These are phyloP conservation scores for Zygoascus hellenicus DNA, from an alignment of 1,139 yeast genomes.

Conservation along the genomic window DNA sequence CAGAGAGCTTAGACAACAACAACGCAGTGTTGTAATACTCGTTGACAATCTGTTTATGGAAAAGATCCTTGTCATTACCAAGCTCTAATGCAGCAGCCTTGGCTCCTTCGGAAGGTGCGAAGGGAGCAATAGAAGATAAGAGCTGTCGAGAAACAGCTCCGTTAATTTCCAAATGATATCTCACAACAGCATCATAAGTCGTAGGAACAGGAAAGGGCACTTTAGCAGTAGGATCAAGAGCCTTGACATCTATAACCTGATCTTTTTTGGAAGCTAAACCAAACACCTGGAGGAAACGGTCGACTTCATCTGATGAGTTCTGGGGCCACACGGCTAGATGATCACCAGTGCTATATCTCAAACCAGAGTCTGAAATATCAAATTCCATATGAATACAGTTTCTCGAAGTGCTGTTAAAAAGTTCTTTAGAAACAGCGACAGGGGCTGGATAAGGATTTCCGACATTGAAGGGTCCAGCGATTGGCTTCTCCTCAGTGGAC, in stretches of 20 bases:
- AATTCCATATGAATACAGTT: conserved; percentile 88
- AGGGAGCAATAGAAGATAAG: conserved; percentile 68
- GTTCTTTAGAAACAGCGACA: conserved; percentile 54
- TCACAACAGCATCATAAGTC: conserved; percentile 77
- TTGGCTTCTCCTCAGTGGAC: conserved; percentile 35
- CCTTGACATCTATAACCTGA: conserved; percentile 56
- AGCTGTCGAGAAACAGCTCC: conserved; percentile 93
- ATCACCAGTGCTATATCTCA: conserved; percentile 91
- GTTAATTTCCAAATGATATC: conserved; percentile 84
- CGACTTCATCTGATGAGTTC: conserved; percentile 71
- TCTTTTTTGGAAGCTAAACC: conserved; percentile 51
- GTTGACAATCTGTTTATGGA: conserved; percentile 57
- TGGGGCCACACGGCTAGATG: conserved; percentile 95
- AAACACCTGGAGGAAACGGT: conserved; percentile 56
- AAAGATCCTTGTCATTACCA: conserved; percentile 62
- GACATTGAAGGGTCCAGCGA: conserved; percentile 73
- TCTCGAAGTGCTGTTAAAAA: conserved; percentile 62
- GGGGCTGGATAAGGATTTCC: conserved; percentile 81
- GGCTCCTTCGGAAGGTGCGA: conserved; percentile 66
- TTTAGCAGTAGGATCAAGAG: conserved; percentile 68
- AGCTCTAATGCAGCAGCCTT: conserved; percentile 49
- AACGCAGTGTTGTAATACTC: conserved; percentile 72
- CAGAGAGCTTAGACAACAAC: conserved; percentile 56
- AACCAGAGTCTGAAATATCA: conserved; percentile 66
- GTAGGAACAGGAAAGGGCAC: conserved; percentile 89